phyloP scores from a whole-genome alignment of 2,329 filamentous ascomycete genomes.

The Nemania sp. region DNA sequence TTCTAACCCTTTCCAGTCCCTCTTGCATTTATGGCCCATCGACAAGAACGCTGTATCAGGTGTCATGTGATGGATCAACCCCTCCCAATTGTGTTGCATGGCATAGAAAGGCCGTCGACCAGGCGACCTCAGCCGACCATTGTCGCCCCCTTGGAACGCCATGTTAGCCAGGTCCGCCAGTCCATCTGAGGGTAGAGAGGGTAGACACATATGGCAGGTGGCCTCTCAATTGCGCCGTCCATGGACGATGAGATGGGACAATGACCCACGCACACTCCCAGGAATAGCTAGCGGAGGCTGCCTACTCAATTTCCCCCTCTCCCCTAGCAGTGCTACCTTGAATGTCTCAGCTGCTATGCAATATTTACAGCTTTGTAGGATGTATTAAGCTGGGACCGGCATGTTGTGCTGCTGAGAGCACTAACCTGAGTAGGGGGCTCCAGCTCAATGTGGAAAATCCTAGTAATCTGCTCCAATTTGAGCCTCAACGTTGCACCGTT shows the following conservation, averaged over 20 bases:
- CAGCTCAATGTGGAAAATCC: background rate
- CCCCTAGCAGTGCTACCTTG: slow-evolving; percentile 1
- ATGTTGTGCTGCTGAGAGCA: background rate
- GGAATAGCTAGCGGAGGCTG: too few species aligned
- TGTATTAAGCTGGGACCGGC: background rate
- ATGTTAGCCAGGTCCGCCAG: too few species aligned
- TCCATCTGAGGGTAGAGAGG: too few species aligned
- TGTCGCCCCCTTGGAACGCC: too few species aligned
- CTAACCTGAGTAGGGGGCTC: background rate
- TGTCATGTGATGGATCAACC: background rate
- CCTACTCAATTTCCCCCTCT: background rate
- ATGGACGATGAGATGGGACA: too few species aligned
- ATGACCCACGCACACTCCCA: background rate
- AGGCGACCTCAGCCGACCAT: background rate
- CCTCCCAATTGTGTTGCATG: background rate
- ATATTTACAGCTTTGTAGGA: background rate
- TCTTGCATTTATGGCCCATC: slow-evolving; percentile 1
- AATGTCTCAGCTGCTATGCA: background rate
- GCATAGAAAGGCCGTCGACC: background rate
- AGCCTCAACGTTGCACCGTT: slow-evolving; percentile 20
- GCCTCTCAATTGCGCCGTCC: too few species aligned
- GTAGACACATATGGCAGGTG: too few species aligned
- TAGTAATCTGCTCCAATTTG: background rate
- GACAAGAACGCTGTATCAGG: background rate
- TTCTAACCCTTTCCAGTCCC: background rate